Evolutionary conservation across 345 rosid species (phyloP).

Genomic region (Mangifera indica): DNA sequence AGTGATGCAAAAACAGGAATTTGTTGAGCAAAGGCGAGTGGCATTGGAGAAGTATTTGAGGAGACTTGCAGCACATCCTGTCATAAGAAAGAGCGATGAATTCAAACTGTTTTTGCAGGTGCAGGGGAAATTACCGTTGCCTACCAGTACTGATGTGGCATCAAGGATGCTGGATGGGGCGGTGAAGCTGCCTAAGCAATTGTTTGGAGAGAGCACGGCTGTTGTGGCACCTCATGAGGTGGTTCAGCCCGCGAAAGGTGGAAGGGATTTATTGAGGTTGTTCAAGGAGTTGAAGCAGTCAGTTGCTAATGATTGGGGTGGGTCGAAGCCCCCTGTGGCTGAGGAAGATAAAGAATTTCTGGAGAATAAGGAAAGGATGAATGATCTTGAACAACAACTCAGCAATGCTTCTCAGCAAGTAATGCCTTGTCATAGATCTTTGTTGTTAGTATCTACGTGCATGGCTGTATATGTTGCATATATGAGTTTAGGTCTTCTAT

Average conservation of each 20-base stretch:
- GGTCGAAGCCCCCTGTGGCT: constrained; percentile 66
- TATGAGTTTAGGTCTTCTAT: neutral
- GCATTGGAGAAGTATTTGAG: constrained; percentile 84
- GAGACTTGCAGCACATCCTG: constrained; percentile 66
- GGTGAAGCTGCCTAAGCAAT: constrained; percentile 78
- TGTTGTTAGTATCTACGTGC: neutral
- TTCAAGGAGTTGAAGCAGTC: constrained; percentile 93
- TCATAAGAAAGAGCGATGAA: constrained; percentile 80
- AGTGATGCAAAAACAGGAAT: constrained; percentile 97
- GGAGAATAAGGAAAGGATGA: constrained; percentile 80
- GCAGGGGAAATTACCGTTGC: constrained; percentile 70
- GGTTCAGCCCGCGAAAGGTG: constrained; percentile 85
- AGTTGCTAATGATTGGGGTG: constrained; percentile 85
- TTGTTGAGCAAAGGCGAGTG: constrained; percentile 89
- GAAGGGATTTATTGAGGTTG: constrained; percentile 82
- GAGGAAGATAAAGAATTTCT: constrained; percentile 94
- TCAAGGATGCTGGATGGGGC: constrained; percentile 96
- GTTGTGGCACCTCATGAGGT: constrained; percentile 67
- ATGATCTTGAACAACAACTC: constrained; percentile 84
- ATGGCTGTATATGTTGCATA: neutral
- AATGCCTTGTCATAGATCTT: neutral
- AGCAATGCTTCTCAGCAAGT: constrained; percentile 96
- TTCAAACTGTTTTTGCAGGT: constrained; percentile 74
- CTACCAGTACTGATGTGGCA: constrained; percentile 71
- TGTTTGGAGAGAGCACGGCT: constrained; percentile 66